Conservation (phyloP, 352 stramenopile species). For the Globisporangium cylindrosporum region DNA sequence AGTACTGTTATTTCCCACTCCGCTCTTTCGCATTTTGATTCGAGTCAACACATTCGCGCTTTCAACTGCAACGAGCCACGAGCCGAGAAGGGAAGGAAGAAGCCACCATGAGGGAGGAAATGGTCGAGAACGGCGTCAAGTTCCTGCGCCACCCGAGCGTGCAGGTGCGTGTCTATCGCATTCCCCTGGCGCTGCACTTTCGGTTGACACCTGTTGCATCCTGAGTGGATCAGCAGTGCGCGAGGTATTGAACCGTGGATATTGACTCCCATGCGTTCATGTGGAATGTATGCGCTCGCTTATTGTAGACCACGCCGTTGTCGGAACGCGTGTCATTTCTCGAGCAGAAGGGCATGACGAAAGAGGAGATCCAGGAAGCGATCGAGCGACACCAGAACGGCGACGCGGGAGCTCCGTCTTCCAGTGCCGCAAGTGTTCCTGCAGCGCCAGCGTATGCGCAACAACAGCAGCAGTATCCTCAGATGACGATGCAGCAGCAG, state of each 20-base stretch:
- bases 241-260: not conserved
- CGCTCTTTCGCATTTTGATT: not conserved
- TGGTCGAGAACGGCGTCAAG: slow-evolving; percentile 77
- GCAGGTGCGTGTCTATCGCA: slow-evolving; percentile 33
- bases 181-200: not conserved
- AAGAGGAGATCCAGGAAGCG: slow-evolving; percentile 77
- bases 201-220: not conserved
- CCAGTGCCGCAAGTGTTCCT: not conserved
- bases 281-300: not conserved
- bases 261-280: not conserved
- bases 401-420: not conserved
- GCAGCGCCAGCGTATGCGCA: slow-evolving; percentile 12
- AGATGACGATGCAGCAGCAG: slow-evolving; percentile 10
- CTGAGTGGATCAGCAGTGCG: not conserved
- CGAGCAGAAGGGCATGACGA: slow-evolving; percentile 78
- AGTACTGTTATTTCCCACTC: not conserved
- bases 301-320: slow-evolving; percentile 49
- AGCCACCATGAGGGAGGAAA: slow-evolving; percentile 48
- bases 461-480: not conserved
- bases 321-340: slow-evolving; percentile 77
- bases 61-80: slow-evolving; percentile 16
- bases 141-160: slow-evolving; percentile 82
- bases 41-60: slow-evolving; percentile 16
- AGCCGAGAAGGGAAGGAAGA: not conserved
- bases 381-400: slow-evolving; percentile 62